These are phyloP conservation scores for Thermothielavioides terrestris DNA, from an alignment of 495 filamentous ascomycete genomes.

Conservation along the genomic window DNA sequence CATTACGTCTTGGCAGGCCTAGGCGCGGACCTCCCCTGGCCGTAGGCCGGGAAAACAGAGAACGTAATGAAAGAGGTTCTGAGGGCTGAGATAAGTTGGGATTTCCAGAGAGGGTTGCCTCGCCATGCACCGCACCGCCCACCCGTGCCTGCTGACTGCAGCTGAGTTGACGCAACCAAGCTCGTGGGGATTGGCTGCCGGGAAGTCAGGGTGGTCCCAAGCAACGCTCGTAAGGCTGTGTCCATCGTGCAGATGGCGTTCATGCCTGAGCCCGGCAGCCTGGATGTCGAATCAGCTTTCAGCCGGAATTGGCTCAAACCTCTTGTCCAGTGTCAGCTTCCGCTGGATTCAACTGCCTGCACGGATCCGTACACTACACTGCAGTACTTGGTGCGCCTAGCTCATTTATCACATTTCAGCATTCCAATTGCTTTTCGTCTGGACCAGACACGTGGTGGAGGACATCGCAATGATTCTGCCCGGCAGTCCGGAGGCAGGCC, in stretches of 20 bases:
- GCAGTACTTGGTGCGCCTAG: too few species aligned
- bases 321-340: not conserved
- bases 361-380: too few species aligned
- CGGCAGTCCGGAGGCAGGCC: not conserved
- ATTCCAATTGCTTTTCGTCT: too few species aligned
- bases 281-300: not conserved
- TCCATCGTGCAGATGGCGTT: not conserved
- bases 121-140: not conserved
- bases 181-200: not conserved
- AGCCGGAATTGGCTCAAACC: not conserved
- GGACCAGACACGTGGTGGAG: too few species aligned
- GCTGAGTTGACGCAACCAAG: not conserved
- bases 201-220: not conserved
- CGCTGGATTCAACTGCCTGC: too few species aligned
- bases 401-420: not conserved
- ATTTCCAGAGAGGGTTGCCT: not conserved
- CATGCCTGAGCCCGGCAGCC: not conserved
- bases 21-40: too few species aligned
- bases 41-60: too few species aligned
- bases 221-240: slow-evolving; percentile 7
- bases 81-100: too few species aligned
- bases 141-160: slow-evolving; percentile 8
- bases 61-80: not conserved
- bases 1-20: too few species aligned
- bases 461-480: not conserved